Conservation (phyloP, 352 stramenopile genomes). For the Vaucheria bursata region DNA sequence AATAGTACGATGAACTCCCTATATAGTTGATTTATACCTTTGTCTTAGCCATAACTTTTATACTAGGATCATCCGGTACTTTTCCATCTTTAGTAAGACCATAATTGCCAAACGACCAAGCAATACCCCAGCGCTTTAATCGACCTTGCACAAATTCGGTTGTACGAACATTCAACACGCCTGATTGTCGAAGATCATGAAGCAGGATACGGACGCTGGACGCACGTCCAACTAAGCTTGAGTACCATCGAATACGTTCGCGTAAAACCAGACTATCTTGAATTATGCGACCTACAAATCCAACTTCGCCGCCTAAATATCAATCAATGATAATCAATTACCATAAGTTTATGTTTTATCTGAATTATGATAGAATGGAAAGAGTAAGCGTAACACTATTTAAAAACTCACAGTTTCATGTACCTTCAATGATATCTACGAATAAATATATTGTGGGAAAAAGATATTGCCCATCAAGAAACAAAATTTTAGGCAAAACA, state of each 20-base stretch:
- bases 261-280: constrained; percentile 63
- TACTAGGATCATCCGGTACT: constrained; percentile 30
- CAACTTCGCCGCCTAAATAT: constrained; percentile 74
- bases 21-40: no score
- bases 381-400: no score
- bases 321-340: no score
- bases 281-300: constrained; percentile 84
- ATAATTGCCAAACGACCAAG: constrained; percentile 69
- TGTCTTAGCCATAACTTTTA: constrained; percentile 41
- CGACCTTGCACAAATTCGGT: constrained; percentile 87
- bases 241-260: constrained; percentile 73
- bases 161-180: constrained; percentile 66
- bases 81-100: constrained; percentile 34
- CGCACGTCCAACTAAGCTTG: constrained; percentile 84
- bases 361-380: no score
- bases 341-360: no score
- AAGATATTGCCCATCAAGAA: no score
- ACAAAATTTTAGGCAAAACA: no score
- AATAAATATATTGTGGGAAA: no score
- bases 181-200: constrained; percentile 60
- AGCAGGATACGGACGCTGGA: constrained; percentile 76
- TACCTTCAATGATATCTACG: no score
- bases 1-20: no score
- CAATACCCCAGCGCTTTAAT: constrained; percentile 82
- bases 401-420: no score